Percentiles rank a stretch among this genome's conserved stretches.
phyloP scores from a whole-genome alignment of 371 early-diverging fungal genomes.

The Rhizomucor miehei region DNA sequence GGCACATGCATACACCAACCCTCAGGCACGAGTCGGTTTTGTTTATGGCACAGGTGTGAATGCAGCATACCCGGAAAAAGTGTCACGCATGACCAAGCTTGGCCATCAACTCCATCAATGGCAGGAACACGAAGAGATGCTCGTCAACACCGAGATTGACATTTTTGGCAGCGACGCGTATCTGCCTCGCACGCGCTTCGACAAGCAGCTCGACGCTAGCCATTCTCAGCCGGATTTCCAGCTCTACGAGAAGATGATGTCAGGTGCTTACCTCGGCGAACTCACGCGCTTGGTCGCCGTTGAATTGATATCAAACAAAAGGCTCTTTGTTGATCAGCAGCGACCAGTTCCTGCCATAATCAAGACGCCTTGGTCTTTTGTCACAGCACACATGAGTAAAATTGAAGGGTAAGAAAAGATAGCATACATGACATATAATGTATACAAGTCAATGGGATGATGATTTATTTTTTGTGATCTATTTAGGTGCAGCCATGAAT shows the following conservation, averaged over 20 bases:
- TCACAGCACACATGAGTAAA: conserved; percentile 67
- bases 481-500: background rate
- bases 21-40: conserved; percentile 69
- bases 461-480: too few relatives aligned
- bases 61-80: conserved; percentile 52
- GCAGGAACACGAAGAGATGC: conserved; percentile 58
- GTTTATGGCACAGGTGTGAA: conserved; percentile 94
- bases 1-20: conserved; percentile 78
- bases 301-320: conserved; percentile 64
- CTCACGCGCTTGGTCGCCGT: conserved; percentile 68
- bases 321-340: conserved; percentile 59
- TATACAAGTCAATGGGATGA: too few relatives aligned
- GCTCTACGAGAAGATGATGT: conserved; percentile 88
- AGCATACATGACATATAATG: too few relatives aligned
- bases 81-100: conserved; percentile 13
- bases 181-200: conserved; percentile 79
- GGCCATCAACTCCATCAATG: conserved; percentile 8
- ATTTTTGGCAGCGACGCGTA: conserved; percentile 70
- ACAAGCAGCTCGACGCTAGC: conserved; percentile 68
- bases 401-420: conserved; percentile 32
- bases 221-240: conserved; percentile 72
- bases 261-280: conserved; percentile 90
- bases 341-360: conserved; percentile 47
- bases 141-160: conserved; percentile 83
- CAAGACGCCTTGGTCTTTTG: conserved; percentile 61